These are phyloP conservation scores for Phanerodontia chrysosporium DNA, from an alignment of 768 basidiomycete species.

Conservation along the genomic window DNA sequence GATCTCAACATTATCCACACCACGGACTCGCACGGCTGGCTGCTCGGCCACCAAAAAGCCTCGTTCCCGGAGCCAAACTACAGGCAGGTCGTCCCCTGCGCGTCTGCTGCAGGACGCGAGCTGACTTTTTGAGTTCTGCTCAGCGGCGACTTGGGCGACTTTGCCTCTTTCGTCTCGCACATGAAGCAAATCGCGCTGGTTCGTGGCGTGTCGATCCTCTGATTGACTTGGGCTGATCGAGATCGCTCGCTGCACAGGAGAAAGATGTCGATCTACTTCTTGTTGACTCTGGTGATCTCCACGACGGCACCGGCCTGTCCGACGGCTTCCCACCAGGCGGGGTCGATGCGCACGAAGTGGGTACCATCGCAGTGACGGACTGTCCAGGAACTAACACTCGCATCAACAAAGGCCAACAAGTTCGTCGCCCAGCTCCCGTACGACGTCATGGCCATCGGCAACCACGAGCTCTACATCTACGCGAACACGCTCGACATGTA, in stretches of 20 bases:
- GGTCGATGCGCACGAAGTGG: constrained; percentile 68
- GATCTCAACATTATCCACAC: constrained; percentile 86
- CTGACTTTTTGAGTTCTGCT: not conserved
- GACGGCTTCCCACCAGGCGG: constrained; percentile 72
- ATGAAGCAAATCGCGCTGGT: constrained; percentile 75
- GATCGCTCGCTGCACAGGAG: constrained; percentile 30
- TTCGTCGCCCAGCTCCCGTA: constrained; percentile 73
- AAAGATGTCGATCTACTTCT: constrained; percentile 80
- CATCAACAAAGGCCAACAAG: constrained; percentile 53
- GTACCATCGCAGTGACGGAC: constrained; percentile 10
- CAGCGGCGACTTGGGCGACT: constrained; percentile 71
- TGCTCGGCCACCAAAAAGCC: constrained; percentile 78
- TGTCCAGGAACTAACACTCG: not conserved
- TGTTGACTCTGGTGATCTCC: constrained; percentile 77
- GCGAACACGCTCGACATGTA: constrained; percentile 67
- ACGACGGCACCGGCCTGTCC: constrained; percentile 74
- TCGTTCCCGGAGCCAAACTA: constrained; percentile 76
- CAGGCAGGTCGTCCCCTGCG: constrained; percentile 34
- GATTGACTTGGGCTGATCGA: not conserved
- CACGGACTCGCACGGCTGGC: constrained; percentile 80
- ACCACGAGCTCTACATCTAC: constrained; percentile 84
- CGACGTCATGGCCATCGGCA: constrained; percentile 82
- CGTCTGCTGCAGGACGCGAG: not conserved
- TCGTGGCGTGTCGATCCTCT: constrained; percentile 9
- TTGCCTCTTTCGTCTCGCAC: constrained; percentile 79